phyloP scores from a whole-genome alignment of 371 early-diverging fungal genomes.

The Syncephalastrum sp. region DNA sequence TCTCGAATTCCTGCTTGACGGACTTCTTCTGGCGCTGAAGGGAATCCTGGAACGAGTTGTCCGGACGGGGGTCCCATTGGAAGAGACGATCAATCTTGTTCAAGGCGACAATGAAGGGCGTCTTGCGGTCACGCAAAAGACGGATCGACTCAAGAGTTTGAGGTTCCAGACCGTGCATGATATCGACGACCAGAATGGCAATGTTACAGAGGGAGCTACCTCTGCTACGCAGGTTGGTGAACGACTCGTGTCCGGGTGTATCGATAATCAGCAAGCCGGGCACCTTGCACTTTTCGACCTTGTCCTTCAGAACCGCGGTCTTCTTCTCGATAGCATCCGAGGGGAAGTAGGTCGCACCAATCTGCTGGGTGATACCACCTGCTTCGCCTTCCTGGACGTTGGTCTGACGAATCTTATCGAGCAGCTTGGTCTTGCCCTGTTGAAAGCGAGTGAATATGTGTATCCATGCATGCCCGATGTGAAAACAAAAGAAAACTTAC shows the following conservation, averaged over 20 bases:
- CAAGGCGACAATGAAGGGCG: conserved; percentile 99
- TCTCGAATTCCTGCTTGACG: conserved; percentile 90
- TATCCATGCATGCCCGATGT: not conserved
- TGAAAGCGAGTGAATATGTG: not conserved
- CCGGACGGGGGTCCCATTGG: conserved; percentile 90
- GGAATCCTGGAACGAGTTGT: conserved; percentile 83
- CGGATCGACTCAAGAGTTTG: conserved; percentile 99
- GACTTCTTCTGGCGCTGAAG: conserved; percentile 76
- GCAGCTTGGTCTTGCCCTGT: conserved; percentile 91
- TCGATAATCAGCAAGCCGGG: conserved; percentile 99
- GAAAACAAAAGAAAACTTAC: conserved; percentile 46
- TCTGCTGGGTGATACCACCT: conserved; percentile 99
- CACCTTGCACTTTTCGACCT: conserved; percentile 67
- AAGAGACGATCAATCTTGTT: conserved; percentile 99
- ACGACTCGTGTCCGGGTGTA: conserved; percentile 99
- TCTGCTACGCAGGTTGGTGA: conserved; percentile 97
- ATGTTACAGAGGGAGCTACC: conserved; percentile 99
- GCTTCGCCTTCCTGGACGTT: conserved; percentile 99
- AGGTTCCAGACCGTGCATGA: conserved; percentile 99
- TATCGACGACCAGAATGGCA: conserved; percentile 99
- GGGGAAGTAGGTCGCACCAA: conserved; percentile 99
- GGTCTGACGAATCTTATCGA: conserved; percentile 99
- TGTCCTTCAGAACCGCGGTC: conserved; percentile 71
- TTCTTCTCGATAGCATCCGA: conserved; percentile 90
- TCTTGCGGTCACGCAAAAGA: conserved; percentile 92